Conservation (phyloP, 805 yeast species). For the Candida corydali region DNA sequence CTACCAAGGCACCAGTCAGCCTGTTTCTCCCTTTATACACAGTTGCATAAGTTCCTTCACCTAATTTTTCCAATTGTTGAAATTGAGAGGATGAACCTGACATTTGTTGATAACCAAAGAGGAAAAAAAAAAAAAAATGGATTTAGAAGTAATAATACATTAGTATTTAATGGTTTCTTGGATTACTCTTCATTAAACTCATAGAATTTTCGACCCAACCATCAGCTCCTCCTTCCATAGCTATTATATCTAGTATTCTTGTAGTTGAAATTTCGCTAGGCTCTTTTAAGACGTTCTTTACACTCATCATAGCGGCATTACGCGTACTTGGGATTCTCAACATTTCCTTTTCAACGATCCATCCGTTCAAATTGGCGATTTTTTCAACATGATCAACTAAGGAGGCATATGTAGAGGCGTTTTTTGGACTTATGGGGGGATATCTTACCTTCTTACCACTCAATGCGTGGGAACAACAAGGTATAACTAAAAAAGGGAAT, state of each 20-base stretch:
- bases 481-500: slow-evolving; percentile 85
- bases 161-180: slow-evolving; percentile 61
- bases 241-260: slow-evolving; percentile 55
- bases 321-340: slow-evolving; percentile 91
- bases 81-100: slow-evolving; percentile 44
- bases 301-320: slow-evolving; percentile 83
- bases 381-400: slow-evolving; percentile 81
- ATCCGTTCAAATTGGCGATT: slow-evolving; percentile 65
- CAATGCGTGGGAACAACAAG: slow-evolving; percentile 90
- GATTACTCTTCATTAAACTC: slow-evolving; percentile 63
- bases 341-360: slow-evolving; percentile 84
- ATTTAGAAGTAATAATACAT: too few relatives aligned
- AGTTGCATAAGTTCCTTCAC: slow-evolving; percentile 98
- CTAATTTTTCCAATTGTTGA: slow-evolving; percentile 72
- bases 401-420: slow-evolving; percentile 70
- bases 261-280: slow-evolving; percentile 29
- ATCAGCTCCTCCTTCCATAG: slow-evolving; percentile 82
- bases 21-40: slow-evolving; percentile 91
- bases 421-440: slow-evolving; percentile 35
- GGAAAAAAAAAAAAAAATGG: neutral
- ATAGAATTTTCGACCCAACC: slow-evolving; percentile 85
- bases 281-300: slow-evolving; percentile 21
- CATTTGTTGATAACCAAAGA: slow-evolving; percentile 20
- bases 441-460: slow-evolving; percentile 73
- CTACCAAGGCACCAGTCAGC: slow-evolving; percentile 84